Percentiles rank a stretch among this genome's conserved stretches.
These are phyloP conservation scores for Leishmania arabica DNA, from an alignment of 208 protist species.

Conservation along the genomic window DNA sequence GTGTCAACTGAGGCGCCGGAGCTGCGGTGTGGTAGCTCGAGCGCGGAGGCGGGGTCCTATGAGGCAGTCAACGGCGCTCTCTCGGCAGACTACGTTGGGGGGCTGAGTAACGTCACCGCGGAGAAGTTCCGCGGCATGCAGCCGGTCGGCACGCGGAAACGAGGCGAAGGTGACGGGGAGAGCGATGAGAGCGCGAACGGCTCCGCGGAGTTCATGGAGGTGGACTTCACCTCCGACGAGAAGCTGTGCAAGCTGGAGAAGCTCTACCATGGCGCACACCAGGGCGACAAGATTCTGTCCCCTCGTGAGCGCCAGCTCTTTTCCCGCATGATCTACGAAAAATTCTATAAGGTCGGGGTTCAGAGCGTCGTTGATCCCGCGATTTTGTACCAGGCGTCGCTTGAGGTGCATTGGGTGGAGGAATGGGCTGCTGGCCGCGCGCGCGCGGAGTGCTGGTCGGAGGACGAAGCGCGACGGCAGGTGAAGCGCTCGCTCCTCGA, in stretches of 20 bases:
- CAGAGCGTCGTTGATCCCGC: slow-evolving; percentile 39
- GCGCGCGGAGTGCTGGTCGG: not conserved
- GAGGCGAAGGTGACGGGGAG: not conserved
- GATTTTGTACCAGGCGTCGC: slow-evolving; percentile 67
- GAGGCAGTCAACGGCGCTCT: not conserved
- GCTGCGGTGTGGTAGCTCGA: not conserved
- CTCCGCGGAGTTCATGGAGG: slow-evolving; percentile 14
- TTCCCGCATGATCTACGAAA: slow-evolving; percentile 61
- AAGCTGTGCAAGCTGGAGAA: slow-evolving; percentile 27
- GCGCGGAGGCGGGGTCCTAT: not conserved
- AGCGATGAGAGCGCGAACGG: not conserved
- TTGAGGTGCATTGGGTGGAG: slow-evolving; percentile 82
- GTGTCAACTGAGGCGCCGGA: slow-evolving; percentile 4
- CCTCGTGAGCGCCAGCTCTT: slow-evolving; percentile 37
- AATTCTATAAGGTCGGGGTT: slow-evolving; percentile 55
- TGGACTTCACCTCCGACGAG: slow-evolving; percentile 31
- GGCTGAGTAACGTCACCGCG: not conserved
- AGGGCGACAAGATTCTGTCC: slow-evolving; percentile 31
- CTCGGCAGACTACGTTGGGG: not conserved
- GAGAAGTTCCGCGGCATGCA: slow-evolving; percentile 1
- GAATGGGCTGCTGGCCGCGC: slow-evolving; percentile 55
- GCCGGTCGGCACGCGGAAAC: not conserved
- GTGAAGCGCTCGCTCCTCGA: slow-evolving; percentile 78
- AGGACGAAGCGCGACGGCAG: slow-evolving; percentile 39
- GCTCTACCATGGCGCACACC: slow-evolving; percentile 17